A percentile compares a stretch with the other conserved stretches of the same genome.
Evolutionary conservation across 2,329 filamentous ascomycete species (phyloP).

Genomic region (Colletotrichum sp.): DNA sequence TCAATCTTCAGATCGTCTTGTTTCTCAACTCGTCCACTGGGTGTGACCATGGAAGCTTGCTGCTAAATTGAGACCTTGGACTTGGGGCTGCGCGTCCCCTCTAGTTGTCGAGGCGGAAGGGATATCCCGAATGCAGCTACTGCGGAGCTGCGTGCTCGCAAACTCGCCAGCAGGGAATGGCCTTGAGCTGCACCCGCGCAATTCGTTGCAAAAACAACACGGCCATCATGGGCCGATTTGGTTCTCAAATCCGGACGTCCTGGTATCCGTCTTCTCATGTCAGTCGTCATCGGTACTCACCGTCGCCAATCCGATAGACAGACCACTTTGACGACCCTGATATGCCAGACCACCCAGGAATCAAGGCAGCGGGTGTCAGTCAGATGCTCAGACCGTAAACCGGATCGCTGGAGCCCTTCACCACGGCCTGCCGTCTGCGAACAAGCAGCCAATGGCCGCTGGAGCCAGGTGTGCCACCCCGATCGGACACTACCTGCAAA

Average conservation of each 20-base stretch:
- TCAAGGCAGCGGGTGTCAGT: background rate
- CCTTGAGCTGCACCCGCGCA: background rate
- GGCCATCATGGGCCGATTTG: background rate
- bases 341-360: background rate
- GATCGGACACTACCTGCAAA: conserved; percentile 1
- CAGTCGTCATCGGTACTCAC: background rate
- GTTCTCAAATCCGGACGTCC: background rate
- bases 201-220: background rate
- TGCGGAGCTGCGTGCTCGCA: background rate
- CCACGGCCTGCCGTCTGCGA: background rate
- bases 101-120: background rate
- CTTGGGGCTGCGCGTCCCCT: background rate
- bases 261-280: background rate
- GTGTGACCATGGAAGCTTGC: background rate
- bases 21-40: background rate
- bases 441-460: background rate
- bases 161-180: background rate
- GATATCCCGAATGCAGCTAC: background rate
- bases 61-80: background rate
- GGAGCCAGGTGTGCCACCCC: background rate
- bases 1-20: background rate
- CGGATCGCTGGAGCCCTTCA: background rate
- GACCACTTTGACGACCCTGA: background rate
- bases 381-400: conserved; percentile 14
- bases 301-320: background rate